Conservation (phyloP, 2,329 filamentous ascomycete genomes). For the Fonsecaea monophora region DNA sequence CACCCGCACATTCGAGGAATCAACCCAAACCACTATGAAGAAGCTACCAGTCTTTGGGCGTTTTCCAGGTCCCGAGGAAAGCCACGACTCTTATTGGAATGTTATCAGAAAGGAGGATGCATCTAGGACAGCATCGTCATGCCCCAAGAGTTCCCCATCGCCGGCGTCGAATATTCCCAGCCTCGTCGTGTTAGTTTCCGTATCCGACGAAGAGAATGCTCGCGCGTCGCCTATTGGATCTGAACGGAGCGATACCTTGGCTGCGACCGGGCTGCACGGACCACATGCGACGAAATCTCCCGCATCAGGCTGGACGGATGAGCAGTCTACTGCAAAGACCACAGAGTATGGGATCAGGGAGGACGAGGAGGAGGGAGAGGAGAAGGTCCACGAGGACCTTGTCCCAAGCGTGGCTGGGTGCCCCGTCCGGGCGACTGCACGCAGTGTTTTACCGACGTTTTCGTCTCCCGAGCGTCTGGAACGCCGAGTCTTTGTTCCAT, state of each 20-base stretch:
- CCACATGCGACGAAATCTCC: neutral
- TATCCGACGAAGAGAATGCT: neutral
- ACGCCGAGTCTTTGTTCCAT: constrained; percentile 13
- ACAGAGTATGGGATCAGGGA: neutral
- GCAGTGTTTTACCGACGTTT: neutral
- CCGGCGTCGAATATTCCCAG: neutral
- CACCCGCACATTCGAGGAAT: neutral
- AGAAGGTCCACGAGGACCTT: too few relatives aligned
- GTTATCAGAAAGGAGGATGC: neutral
- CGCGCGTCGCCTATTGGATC: neutral
- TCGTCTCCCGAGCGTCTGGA: neutral
- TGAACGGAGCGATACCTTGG: neutral
- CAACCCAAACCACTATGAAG: too few relatives aligned
- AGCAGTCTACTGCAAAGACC: neutral
- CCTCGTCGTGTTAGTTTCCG: neutral
- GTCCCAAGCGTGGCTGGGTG: neutral
- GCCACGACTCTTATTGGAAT: neutral
- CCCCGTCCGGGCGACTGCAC: neutral
- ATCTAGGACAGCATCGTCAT: neutral
- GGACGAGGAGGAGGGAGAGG: too few relatives aligned
- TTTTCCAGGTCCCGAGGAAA: neutral
- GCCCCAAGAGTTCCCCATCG: neutral
- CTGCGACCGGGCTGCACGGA: neutral
- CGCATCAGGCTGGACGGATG: neutral
- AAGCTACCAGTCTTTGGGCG: constrained; percentile 1